A percentile compares a stretch with the other conserved stretches of the same genome.
Conservation (phyloP, 2,329 filamentous ascomycete species). For the Sphaerostilbella broomeana region DNA sequence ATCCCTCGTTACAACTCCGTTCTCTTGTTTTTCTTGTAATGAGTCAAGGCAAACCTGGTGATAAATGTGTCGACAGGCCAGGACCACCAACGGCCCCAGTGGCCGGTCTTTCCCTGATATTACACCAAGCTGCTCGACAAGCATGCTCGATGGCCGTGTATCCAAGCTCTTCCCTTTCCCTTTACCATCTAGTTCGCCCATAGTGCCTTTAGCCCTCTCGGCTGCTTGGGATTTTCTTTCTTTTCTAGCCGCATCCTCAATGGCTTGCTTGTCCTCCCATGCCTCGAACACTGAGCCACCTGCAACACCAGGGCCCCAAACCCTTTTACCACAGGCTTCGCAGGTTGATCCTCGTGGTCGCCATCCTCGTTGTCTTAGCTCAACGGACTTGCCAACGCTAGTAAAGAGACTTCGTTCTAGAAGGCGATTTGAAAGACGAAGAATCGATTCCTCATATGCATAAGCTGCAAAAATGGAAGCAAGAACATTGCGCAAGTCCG, state of each 20-base stretch:
- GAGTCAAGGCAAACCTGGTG: slow-evolving; percentile 64
- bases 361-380: slow-evolving; percentile 79
- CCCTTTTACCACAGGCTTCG: slow-evolving; percentile 72
- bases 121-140: slow-evolving; percentile 24
- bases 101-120: slow-evolving; percentile 35
- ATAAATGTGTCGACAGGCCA: slow-evolving; percentile 66
- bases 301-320: slow-evolving; percentile 80
- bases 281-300: slow-evolving; percentile 70
- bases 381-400: slow-evolving; percentile 67
- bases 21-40: slow-evolving; percentile 48
- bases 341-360: slow-evolving; percentile 79
- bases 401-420: slow-evolving; percentile 85
- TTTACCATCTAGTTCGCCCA: slow-evolving; percentile 28
- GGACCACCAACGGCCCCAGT: slow-evolving; percentile 59
- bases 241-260: slow-evolving; percentile 40
- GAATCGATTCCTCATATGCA: slow-evolving; percentile 85
- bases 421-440: slow-evolving; percentile 77
- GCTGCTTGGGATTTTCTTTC: slow-evolving; percentile 33
- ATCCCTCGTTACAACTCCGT: slow-evolving; percentile 40
- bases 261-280: slow-evolving; percentile 61
- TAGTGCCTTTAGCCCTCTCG: slow-evolving; percentile 33
- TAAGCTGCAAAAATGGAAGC: slow-evolving; percentile 91
- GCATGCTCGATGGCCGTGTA: slow-evolving; percentile 36
- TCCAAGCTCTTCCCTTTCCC: slow-evolving; percentile 39
- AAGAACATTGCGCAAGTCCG: slow-evolving; percentile 78